These are phyloP conservation scores for Mycena sp. DNA, from an alignment of 1,284 basidiomycete species.

Conservation along the genomic window DNA sequence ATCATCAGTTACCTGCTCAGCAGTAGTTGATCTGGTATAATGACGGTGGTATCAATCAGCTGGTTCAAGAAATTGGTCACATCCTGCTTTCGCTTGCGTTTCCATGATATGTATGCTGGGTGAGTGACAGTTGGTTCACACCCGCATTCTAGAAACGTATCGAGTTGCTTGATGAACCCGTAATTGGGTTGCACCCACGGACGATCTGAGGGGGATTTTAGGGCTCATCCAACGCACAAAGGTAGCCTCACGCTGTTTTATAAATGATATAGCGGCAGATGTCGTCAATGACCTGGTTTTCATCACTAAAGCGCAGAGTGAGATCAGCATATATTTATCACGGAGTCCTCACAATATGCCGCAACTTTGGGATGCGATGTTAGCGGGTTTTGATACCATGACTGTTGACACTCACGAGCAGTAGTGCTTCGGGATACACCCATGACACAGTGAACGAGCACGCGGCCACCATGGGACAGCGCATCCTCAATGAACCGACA, in stretches of 20 bases:
- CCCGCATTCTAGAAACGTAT: constrained; percentile 60
- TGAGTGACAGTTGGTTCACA: constrained; percentile 54
- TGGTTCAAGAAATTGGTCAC: constrained; percentile 60
- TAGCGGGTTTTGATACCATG: too few species aligned
- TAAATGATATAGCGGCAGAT: constrained; percentile 54
- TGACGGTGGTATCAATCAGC: constrained; percentile 57
- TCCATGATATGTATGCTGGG: constrained; percentile 62
- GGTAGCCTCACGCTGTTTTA: constrained; percentile 56
- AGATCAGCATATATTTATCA: not conserved
- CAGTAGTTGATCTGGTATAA: constrained; percentile 57
- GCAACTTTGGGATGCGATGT: constrained; percentile 5
- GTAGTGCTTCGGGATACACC: constrained; percentile 78
- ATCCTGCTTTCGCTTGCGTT: constrained; percentile 59
- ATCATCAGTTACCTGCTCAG: constrained; percentile 54
- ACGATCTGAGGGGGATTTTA: constrained; percentile 49
- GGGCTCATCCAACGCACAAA: not conserved
- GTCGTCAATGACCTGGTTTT: constrained; percentile 52
- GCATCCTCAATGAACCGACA: constrained; percentile 66
- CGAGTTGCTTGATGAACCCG: constrained; percentile 69
- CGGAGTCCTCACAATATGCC: constrained; percentile 29
- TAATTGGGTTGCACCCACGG: constrained; percentile 68
- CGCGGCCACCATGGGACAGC: constrained; percentile 55
- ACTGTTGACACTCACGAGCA: constrained; percentile 66
- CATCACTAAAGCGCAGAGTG: constrained; percentile 58
- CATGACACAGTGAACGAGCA: constrained; percentile 83